A percentile compares a stretch with the other conserved stretches of the same genome.
Conservation (phyloP, 768 basidiomycete species). For the Mycena pura region DNA sequence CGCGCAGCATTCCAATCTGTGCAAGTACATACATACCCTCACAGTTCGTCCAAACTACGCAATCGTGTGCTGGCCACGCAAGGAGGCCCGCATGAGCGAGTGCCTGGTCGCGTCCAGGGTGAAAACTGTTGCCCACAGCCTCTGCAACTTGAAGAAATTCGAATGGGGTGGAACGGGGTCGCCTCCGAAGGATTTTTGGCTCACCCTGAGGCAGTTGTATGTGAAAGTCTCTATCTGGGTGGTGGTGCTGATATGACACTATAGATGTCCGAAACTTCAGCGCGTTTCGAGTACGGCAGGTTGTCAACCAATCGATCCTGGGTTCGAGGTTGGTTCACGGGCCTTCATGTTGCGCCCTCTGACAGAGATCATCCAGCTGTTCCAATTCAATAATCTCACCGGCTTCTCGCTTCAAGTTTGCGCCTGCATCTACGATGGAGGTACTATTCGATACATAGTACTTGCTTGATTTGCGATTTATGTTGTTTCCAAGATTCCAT, state of each 20-base stretch:
- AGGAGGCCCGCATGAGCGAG: neutral
- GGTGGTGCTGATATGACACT: neutral
- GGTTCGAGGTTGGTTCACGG: conserved; percentile 5
- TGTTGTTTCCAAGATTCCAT: neutral
- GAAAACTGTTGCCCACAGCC: neutral
- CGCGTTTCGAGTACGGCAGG: neutral
- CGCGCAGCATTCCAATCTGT: neutral
- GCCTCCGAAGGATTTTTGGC: conserved; percentile 10
- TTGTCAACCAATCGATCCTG: neutral
- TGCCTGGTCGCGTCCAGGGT: neutral
- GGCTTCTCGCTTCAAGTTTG: neutral
- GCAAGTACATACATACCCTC: neutral
- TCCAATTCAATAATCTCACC: conserved; percentile 12
- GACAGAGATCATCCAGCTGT: neutral
- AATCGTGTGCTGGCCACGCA: conserved; percentile 1
- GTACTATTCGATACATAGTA: neutral
- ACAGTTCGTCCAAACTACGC: conserved; percentile 2
- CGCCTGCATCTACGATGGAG: neutral
- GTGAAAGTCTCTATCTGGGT: neutral
- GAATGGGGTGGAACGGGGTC: conserved; percentile 13
- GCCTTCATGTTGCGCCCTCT: neutral
- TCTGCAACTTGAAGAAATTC: conserved; percentile 5
- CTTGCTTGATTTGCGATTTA: neutral
- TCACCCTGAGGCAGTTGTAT: neutral
- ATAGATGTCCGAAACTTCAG: conserved; percentile 19